Base-by-base conservation (phyloP, 2,329 filamentous ascomycete genomes). In the Cytospora mali region DNA sequence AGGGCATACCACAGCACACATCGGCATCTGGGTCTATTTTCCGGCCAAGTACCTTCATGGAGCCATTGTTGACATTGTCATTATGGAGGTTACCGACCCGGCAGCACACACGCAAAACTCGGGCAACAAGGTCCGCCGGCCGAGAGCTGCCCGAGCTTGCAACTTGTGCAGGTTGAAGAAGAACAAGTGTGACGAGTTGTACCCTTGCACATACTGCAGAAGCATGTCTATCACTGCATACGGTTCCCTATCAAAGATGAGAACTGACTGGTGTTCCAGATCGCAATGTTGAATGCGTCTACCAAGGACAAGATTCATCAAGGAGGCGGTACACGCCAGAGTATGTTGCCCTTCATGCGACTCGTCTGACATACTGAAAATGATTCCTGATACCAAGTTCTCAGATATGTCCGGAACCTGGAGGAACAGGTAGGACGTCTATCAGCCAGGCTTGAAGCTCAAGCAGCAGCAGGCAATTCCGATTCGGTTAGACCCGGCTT, bases 111-210 rank as follows among this genome's bases (percentile, higher is more conserved):
- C 58, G 4, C 62, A 64, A 31, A 62, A 64, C 50, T 62, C 63
- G 35, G 60, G 55, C 46, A 60, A 65, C 63, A 65, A 62, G 56
- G 63, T 59, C 18, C 55, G 67, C 52, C 54, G 70, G 55, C 75
- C 75, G n/a, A 75, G 78, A n/a, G 77, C 79, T 21, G 75, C 77
- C 11, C 76, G 77, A 61, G 79, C 79, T 3, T 81, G 79, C 67
- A 77, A 80, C 65, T 70, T 76, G 31, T 81, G 79, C 68, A 72
- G 79, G 57, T 65, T 72, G 53, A 80, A 81, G 70, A 81, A 81
- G 70, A 80, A 81, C 69, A 79, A 79, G 66, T 81, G 79, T 67
- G 77, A 80, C 66, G 79, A 80, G 66, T 51, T 69, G 42, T 68
- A 68, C 53, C 68, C 68, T 28, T 80, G 78, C 67, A 72, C 72